Conservation (phyloP, 495 filamentous ascomycete species). For the Tuber magnatum region DNA sequence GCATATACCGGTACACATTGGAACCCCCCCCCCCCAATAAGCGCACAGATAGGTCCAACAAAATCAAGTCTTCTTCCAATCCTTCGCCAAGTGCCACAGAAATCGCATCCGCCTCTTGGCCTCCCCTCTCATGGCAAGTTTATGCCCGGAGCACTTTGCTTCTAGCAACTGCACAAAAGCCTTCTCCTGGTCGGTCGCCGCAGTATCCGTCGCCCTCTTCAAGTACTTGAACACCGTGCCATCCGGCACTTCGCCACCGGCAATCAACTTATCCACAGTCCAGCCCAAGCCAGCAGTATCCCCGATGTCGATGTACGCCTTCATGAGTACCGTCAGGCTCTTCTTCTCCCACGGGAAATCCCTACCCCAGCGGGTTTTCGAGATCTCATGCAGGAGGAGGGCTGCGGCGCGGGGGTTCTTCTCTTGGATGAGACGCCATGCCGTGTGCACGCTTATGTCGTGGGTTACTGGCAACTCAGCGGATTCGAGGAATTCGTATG, state of each 20-base stretch:
- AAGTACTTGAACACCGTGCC: constrained; percentile 26
- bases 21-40: background rate
- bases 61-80: constrained; percentile 1
- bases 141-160: constrained; percentile 12
- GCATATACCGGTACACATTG: background rate
- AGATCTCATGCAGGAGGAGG: constrained; percentile 30
- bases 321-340: constrained; percentile 31
- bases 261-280: constrained; percentile 29
- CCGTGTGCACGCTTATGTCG: constrained; percentile 29
- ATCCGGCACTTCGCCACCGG: constrained; percentile 18
- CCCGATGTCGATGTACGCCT: constrained; percentile 29
- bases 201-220: constrained; percentile 15
- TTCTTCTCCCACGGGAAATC: constrained; percentile 27
- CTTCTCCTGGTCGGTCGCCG: constrained; percentile 23
- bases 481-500: constrained; percentile 29
- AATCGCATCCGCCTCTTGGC: constrained; percentile 6
- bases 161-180: constrained; percentile 19
- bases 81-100: background rate
- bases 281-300: constrained; percentile 31
- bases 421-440: constrained; percentile 20
- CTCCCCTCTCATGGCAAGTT: constrained; percentile 1
- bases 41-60: background rate
- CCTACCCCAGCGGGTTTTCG: constrained; percentile 32
- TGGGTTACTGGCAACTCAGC: constrained; percentile 28
- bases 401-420: constrained; percentile 27